Base-by-base conservation (phyloP, 495 filamentous ascomycete genomes). In the Neurospora sp. region DNA sequence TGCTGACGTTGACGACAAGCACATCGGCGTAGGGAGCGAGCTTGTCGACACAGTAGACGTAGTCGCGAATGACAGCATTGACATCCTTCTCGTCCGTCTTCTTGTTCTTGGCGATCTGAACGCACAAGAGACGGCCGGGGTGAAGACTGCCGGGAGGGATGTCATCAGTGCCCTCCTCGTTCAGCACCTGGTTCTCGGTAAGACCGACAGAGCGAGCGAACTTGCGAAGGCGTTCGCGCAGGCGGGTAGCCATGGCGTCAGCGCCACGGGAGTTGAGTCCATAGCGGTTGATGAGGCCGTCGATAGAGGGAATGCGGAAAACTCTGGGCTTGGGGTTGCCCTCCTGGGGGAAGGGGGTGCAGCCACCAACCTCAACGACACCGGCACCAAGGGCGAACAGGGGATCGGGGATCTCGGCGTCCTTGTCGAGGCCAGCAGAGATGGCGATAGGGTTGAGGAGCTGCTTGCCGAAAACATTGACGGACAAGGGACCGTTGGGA, bases 71-170 rank as follows among this genome's bases (percentile, higher is more conserved):
- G 62, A 98, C 92, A 31, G 94, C 94, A 38, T 92, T 87, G 48
- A 97, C 89, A 79, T 99, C 93, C 16, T 85, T 85, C 75, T 96
- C 94, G 10, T 93, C 88, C 1, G 96, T 99, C 54, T 83, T 79
- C 84, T 96, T 97, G 83, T 97, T 98, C 89, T 99, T 98, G n/a
- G 95, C 93, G 37, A 99, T 89, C 79, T 99, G 95, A n/a, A 99
- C 93, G 1, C 92, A 91, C 54, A 98, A 83, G 72, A 98, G 83
- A 69, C 90, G 88, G 8, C 94, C 94, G 0, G 88, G 84, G 41
- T 85, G 82, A 74, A 99, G 80, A 80, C 90, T 93, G 1, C 96
- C 96, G 0, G 94, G 92, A 5, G 88, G 84, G 16, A 86, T 74
- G 83, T 88, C 73, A 87, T 88, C 71, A 84, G 87, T 37, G 85